These are phyloP conservation scores for Gonium pectorale DNA, from an alignment of 139 green algal genomes.

Conservation along the genomic window DNA sequence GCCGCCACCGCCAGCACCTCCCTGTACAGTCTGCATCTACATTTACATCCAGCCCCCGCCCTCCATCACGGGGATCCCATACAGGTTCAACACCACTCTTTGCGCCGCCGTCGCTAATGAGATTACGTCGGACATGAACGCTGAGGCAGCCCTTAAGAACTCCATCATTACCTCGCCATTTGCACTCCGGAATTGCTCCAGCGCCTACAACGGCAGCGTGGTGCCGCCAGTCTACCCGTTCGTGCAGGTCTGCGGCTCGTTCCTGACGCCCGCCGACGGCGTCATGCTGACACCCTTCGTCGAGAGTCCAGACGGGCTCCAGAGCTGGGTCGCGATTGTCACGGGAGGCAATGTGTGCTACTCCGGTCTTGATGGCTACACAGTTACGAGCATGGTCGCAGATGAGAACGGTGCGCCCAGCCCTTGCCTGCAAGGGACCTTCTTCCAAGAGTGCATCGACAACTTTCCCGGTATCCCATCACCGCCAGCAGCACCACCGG, in stretches of 20 bases:
- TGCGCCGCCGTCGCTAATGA: not conserved
- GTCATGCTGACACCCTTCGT: not conserved
- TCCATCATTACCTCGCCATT: not conserved
- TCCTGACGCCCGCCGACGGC: not conserved
- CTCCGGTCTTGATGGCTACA: not conserved
- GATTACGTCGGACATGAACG: not conserved
- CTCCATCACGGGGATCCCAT: not conserved
- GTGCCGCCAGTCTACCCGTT: not conserved
- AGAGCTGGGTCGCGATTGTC: not conserved
- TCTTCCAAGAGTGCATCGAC: no score
- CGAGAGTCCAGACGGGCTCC: conserved; percentile 1
- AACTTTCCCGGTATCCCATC: no score
- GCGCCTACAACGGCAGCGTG: not conserved
- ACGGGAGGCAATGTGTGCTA: not conserved
- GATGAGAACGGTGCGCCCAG: no score
- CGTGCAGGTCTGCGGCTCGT: not conserved
- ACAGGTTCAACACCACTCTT: not conserved
- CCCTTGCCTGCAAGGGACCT: not conserved
- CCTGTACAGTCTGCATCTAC: no score
- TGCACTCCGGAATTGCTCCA: not conserved
- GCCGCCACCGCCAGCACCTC: not conserved
- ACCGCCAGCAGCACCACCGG: not conserved
- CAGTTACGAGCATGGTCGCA: no score
- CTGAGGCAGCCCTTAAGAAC: not conserved
- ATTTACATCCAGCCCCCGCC: not conserved